Evolutionary conservation across 1,139 yeast genomes (phyloP), one percentile per base, ranked within the genome.

Genomic region (Pichia sp.): DNA sequence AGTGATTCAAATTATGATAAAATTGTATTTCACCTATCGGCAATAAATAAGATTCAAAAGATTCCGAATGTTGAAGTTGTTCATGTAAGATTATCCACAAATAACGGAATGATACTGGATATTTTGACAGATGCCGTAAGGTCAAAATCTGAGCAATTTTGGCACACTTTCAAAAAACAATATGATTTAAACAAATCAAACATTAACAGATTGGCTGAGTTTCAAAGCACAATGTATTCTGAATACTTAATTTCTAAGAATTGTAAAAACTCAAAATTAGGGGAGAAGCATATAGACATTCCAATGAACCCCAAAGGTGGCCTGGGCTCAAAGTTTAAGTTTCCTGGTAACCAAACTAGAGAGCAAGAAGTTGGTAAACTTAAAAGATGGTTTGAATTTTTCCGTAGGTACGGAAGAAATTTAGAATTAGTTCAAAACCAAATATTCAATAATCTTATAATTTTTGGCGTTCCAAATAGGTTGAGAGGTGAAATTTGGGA

Each of bases 401-500:
- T 89, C 63, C 73, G 83, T 50, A 77, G 79, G 22, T 85, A 89
- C 59, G 98, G 98, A 16, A 72, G 96, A 45, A 90, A 90, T 60
- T 68, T 94, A 46, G 82, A 95, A 1, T 59, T 90, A 25, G 73
- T 87, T 1, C 77, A 80, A 45, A 87, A 85, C 48, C 88, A 83
- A 29, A 79, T 82, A 64, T 86, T 82, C 64, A 85, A 85, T 59
- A 75, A 90, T 47, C 76, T 92, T 20, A 74, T 97, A 47, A 95
- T 89, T 18, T 37, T 47, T 7, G 98, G 98, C 0, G 72, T 94
- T 37, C 97, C 98, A 9, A 92, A 92, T 62, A 72, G 95, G 50
- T 71, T 92, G 47, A 74, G 99, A 56, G 98, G 98, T 32, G 99
- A 94, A 62, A 73, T 92, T 18, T 94, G 99, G 99, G 98, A 92